Base-by-base conservation (phyloP, 2,329 filamentous ascomycete species). In the Alternaria gansuensis region DNA sequence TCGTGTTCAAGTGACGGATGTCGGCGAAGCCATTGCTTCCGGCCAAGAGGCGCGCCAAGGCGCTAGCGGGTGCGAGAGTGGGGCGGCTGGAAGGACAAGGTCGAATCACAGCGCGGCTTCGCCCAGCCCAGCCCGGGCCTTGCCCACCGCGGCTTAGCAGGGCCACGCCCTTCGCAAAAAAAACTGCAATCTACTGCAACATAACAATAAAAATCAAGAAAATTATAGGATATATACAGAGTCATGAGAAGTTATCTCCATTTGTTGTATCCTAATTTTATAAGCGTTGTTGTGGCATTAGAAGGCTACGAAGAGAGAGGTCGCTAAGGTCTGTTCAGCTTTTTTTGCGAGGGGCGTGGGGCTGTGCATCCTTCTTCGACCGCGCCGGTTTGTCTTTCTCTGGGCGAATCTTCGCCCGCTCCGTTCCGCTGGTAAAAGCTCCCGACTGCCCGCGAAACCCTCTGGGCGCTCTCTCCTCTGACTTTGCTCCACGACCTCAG, bases 401-500 rank as follows among this genome's bases (percentile, higher is more conserved):
- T 54, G 39, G 51, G 51, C 44, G 39, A 40, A 39, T 55, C 51
- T 43, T 53, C 56, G 56, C 56, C 51, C 51, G 50, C 56, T 40
- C 51, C 44, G 45, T 33, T 59, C 49, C 55, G 55, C 40, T 44
- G 31, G 40, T 44, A 46, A 44, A 51, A 36, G 40, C 41, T 45
- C 28, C 36, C 44, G 36, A 53, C 36, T 44, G 44, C 51, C 56
- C 51, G 50, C 56, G 48, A 54, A 51, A 45, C 46, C 51, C 52
- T 45, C 54, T 63, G 52, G 52, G 57, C 57, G 54, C 49, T 41
- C 55, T 54, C 51, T 51, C 45, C 57, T 56, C 44, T 51, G 36
- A 39, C 49, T 55, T 55, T 51, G 44, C 41, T 56, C 46, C 59
- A 57, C 58, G 17, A 40, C 36, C 52, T 50, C 51, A 58, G 54